These are phyloP conservation scores for Fusarium sororula DNA, from an alignment of 2,329 filamentous ascomycete species.

Conservation along the genomic window DNA sequence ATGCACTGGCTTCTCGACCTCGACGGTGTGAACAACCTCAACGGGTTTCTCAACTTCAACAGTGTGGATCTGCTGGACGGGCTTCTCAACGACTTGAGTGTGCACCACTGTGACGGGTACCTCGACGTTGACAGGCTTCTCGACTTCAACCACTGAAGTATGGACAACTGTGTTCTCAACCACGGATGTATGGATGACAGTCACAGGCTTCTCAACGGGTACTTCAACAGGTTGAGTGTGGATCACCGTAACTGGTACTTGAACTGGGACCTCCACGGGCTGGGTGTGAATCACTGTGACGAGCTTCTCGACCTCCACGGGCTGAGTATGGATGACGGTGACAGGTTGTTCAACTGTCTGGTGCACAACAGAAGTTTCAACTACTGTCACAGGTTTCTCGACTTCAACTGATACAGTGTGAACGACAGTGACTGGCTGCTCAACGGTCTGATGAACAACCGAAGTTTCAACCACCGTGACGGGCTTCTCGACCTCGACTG, in stretches of 20 bases:
- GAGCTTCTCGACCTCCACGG: neutral
- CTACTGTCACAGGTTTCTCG: neutral
- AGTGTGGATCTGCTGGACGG: neutral
- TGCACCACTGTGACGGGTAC: constrained; percentile 9
- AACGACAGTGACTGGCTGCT: neutral
- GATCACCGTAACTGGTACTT: constrained; percentile 6
- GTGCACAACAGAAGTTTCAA: constrained; percentile 14
- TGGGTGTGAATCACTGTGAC: constrained; percentile 9
- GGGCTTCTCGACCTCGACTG: neutral
- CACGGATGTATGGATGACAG: constrained; percentile 16
- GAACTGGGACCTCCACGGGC: neutral
- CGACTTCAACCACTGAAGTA: constrained; percentile 7
- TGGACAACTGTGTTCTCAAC: constrained; percentile 15
- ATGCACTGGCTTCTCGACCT: constrained; percentile 13
- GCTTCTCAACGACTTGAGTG: neutral
- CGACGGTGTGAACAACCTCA: constrained; percentile 18
- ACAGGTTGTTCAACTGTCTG: constrained; percentile 10
- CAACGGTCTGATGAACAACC: neutral
- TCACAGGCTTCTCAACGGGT: constrained; percentile 3
- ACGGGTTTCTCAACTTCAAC: constrained; percentile 13
- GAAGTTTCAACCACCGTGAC: neutral
- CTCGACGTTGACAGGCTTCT: constrained; percentile 10
- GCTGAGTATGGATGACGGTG: constrained; percentile 8
- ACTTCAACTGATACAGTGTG: neutral
- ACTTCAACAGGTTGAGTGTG: neutral